These are phyloP conservation scores for Eucommia ulmoides DNA, from an alignment of 257 asterid species.

Conservation along the genomic window DNA sequence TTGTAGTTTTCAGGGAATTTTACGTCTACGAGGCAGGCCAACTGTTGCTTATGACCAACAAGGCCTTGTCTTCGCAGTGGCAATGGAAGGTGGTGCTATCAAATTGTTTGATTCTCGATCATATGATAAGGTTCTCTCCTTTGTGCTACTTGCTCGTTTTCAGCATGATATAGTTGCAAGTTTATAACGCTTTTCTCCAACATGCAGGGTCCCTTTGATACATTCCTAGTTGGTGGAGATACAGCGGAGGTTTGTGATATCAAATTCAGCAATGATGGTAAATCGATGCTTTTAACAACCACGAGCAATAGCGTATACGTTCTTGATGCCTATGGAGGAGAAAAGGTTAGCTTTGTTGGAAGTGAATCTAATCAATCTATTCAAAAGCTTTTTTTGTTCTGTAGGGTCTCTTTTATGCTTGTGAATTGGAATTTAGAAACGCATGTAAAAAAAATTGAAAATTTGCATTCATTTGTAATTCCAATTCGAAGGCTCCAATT, in stretches of 20 bases:
- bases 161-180: background rate
- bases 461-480: no score
- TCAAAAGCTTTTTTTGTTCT: constrained; percentile 1
- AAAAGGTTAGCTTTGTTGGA: constrained; percentile 48
- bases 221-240: constrained; percentile 94
- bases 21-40: constrained; percentile 87
- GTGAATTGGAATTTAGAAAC: no score
- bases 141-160: constrained; percentile 7
- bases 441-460: no score
- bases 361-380: no score
- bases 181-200: constrained; percentile 2
- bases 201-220: constrained; percentile 87
- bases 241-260: constrained; percentile 95
- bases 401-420: background rate
- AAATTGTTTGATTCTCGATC: constrained; percentile 89
- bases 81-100: constrained; percentile 98
- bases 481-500: no score
- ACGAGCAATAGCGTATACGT: constrained; percentile 70
- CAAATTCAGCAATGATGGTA: constrained; percentile 95
- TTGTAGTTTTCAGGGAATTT: constrained; percentile 82
- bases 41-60: constrained; percentile 97
- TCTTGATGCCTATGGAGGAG: constrained; percentile 92
- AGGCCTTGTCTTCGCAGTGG: constrained; percentile 92
- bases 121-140: constrained; percentile 62
- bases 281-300: constrained; percentile 88